Evolutionary conservation across 2,329 filamentous ascomycete species (phyloP), one percentile per base, ranked within the genome.

Genomic region (Phialemoniopsis sp.): DNA sequence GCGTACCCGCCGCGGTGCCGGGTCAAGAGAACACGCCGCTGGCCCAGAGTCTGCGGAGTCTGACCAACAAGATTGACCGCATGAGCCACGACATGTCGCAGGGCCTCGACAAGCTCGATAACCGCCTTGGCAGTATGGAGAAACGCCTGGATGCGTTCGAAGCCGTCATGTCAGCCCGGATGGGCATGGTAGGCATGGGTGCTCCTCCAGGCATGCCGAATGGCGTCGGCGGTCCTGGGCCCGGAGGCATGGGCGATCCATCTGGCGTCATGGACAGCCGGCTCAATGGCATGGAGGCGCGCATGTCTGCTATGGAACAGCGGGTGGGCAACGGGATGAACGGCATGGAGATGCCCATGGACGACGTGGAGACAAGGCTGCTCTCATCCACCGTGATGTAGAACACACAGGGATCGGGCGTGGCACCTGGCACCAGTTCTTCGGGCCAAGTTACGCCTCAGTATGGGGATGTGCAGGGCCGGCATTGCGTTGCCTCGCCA

Each of bases 11-110:
- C 14, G 72, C 70, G 29, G 66, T 68, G 2, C 69, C 74, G 2
- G 74, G 75, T 18, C 72, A 77, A 44, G 76, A 80, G 52, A 76
- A 73, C 51, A 72, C 75, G 5, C 75, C 76, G 1, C 63, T 79
- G 42, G 72, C 73, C 3, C 77, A 78, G 49, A 76, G 68, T 37
- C 69, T 81, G 29, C 69, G 77, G 35, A 77, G 70, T 34, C 65
- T 80, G 34, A 75, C 68, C 7, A 77, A 79, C 54, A 80, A 80
- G 60, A 60, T 81, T 19, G 77, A 81, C 45, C 72, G 77, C 21
- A 63, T 80, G 43, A 67, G 63, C 41, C 76, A 80, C 52, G 77
- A 81, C 29, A 66, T 79, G 54, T 56, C 59, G 2, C 70, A 77
- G 43, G 72, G 72, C 6, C 64, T 80, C 42, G 57, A 65, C 46